Percentiles rank a stretch among this genome's conserved stretches.
These are phyloP conservation scores for Licmophora abbreviata DNA, from an alignment of 108 stramenopile species.

Conservation along the genomic window DNA sequence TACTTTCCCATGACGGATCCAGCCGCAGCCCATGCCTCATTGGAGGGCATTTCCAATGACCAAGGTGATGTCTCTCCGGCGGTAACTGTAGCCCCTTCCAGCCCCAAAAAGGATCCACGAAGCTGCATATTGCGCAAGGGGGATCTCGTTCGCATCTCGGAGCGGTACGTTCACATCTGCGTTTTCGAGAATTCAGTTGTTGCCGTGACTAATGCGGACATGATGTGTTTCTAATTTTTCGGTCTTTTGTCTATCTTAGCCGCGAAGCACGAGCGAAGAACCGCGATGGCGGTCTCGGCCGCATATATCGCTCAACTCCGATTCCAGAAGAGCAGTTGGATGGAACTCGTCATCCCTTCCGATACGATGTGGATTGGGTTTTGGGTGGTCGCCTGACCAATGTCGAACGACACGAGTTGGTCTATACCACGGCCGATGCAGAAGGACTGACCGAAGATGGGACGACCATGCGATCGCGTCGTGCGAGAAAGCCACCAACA, in stretches of 20 bases:
- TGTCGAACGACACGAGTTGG: slow-evolving; percentile 27
- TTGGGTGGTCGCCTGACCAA: slow-evolving; percentile 44
- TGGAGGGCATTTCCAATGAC: no score
- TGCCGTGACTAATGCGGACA: no score
- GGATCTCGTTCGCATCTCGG: slow-evolving; percentile 15
- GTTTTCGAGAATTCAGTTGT: no score
- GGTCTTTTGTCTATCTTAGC: no score
- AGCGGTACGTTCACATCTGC: no score
- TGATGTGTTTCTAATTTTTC: no score
- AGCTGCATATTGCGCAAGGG: slow-evolving; percentile 7
- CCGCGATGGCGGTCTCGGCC: background rate
- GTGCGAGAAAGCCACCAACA: background rate
- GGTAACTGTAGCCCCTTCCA: no score
- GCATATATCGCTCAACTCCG: background rate
- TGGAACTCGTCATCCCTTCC: background rate
- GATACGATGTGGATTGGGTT: slow-evolving; percentile 19
- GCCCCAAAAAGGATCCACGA: slow-evolving; percentile 5
- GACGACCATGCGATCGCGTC: background rate
- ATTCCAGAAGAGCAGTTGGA: background rate
- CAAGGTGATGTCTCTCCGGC: no score
- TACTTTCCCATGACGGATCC: no score
- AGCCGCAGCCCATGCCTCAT: no score
- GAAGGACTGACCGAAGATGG: slow-evolving; percentile 51
- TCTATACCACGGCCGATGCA: slow-evolving; percentile 47
- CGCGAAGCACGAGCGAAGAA: background rate